These are phyloP conservation scores for Musa troglodytarum DNA, from an alignment of 176 grass and related monocot genomes.

Conservation along the genomic window DNA sequence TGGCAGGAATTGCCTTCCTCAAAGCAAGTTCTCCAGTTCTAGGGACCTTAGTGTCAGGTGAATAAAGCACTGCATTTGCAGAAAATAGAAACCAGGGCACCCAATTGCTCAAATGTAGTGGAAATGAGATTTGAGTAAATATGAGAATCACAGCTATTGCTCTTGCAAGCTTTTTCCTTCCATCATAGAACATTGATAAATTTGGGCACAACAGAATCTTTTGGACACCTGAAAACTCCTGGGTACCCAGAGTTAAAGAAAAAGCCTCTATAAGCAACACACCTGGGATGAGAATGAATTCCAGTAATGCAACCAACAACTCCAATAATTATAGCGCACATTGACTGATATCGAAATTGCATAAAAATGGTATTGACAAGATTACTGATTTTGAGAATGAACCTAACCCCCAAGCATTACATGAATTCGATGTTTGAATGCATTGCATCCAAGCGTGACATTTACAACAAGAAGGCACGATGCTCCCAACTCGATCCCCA, in stretches of 20 bases:
- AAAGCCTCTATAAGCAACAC: not conserved
- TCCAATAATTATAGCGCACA: not conserved
- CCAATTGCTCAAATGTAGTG: constrained; percentile 24
- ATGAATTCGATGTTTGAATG: no score
- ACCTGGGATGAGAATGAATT: not conserved
- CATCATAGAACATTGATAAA: not conserved
- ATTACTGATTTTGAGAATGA: not conserved
- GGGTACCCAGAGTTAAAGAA: not conserved
- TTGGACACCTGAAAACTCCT: not conserved
- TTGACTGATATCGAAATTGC: not conserved
- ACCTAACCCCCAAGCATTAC: no score
- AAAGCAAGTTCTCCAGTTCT: constrained; percentile 90
- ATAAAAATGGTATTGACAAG: not conserved
- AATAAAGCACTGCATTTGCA: constrained; percentile 77
- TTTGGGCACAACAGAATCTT: not conserved
- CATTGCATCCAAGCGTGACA: no score
- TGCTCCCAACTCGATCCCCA: no score
- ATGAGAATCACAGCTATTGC: constrained; percentile 53
- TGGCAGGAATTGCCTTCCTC: constrained; percentile 79
- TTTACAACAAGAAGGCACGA: no score
- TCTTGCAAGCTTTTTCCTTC: constrained; percentile 30
- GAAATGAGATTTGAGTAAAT: constrained; percentile 52
- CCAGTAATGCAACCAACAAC: not conserved
- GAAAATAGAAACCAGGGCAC: constrained; percentile 21
- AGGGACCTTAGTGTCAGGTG: constrained; percentile 80